Evolutionary conservation across 768 basidiomycete genomes (phyloP).

Genomic region (Amanita inopinata): DNA sequence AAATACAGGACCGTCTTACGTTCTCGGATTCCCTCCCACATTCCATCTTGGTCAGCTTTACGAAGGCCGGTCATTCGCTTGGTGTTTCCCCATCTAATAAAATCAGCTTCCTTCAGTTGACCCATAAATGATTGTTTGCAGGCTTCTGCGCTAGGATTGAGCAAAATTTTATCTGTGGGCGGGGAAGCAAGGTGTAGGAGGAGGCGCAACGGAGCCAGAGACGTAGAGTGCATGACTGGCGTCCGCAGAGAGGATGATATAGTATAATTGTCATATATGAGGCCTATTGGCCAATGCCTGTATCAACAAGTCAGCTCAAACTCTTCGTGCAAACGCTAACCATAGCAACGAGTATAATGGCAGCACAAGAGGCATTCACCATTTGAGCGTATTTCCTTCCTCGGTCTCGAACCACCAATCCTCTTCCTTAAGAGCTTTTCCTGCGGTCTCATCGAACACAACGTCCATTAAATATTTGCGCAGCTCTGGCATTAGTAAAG

Average conservation of each 20-base stretch:
- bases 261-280: conserved; percentile 82
- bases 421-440: conserved; percentile 68
- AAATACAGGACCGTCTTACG: conserved; percentile 47
- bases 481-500: conserved; percentile 83
- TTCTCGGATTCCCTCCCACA: conserved; percentile 95
- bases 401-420: conserved; percentile 98
- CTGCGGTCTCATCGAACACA: conserved; percentile 81
- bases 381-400: conserved; percentile 74
- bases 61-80: conserved; percentile 86
- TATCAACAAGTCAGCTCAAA: conserved; percentile 4
- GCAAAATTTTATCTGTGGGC: conserved; percentile 75
- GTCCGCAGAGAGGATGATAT: conserved; percentile 51
- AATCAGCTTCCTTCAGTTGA: conserved; percentile 93
- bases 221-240: conserved; percentile 29
- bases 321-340: conserved; percentile 6
- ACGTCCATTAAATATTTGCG: conserved; percentile 84
- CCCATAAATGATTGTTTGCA: conserved; percentile 95
- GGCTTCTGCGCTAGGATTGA: conserved; percentile 71
- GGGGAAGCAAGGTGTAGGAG: conserved; percentile 83
- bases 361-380: conserved; percentile 39
- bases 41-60: conserved; percentile 87
- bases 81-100: conserved; percentile 93
- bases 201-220: conserved; percentile 58
- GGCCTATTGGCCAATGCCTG: conserved; percentile 98
- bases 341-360: conserved; percentile 2